A percentile compares a stretch with the other conserved stretches of the same genome.
These are phyloP conservation scores for Coemansia sp. DNA, from an alignment of 192 early-diverging fungal species.

Conservation along the genomic window DNA sequence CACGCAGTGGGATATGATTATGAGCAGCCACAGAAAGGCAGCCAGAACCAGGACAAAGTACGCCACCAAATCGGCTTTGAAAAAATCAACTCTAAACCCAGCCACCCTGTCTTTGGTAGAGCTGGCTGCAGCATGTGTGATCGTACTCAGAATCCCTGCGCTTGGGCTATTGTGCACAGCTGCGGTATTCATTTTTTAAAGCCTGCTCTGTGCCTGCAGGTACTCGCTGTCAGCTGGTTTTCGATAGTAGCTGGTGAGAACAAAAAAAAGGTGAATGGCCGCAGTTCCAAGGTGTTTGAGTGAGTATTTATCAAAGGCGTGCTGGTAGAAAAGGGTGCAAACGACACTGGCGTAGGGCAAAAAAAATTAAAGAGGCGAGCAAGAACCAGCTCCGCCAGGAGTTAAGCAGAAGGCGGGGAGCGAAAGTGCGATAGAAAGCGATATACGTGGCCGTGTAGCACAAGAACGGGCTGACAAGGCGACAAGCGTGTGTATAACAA, in stretches of 20 bases:
- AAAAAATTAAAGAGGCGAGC: not conserved
- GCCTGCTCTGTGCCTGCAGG: slow-evolving; percentile 8
- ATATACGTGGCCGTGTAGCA: not conserved
- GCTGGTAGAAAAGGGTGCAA: not conserved
- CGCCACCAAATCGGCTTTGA: slow-evolving; percentile 22
- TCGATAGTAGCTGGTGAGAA: slow-evolving; percentile 2
- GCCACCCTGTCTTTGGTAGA: slow-evolving; percentile 10
- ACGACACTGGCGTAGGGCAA: too few relatives aligned
- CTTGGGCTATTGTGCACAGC: slow-evolving; percentile 28
- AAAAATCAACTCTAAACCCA: slow-evolving; percentile 5
- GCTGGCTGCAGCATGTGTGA: slow-evolving; percentile 5
- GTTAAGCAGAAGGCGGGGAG: not conserved
- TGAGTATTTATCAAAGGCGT: not conserved
- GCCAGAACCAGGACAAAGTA: slow-evolving; percentile 31
- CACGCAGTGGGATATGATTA: slow-evolving; percentile 43
- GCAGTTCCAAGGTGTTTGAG: not conserved
- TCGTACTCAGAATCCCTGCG: slow-evolving; percentile 22
- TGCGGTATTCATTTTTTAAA: slow-evolving; percentile 9
- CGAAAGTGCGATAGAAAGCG: not conserved
- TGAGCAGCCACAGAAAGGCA: slow-evolving; percentile 34
- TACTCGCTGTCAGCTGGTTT: slow-evolving; percentile 7
- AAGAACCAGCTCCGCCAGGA: not conserved
- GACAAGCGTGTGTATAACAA: not conserved
- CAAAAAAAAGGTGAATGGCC: not conserved
- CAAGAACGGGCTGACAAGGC: not conserved